Evolutionary conservation across 768 basidiomycete species (phyloP), one percentile per base, ranked within the genome.

Genomic region (Suillus weaverae): DNA sequence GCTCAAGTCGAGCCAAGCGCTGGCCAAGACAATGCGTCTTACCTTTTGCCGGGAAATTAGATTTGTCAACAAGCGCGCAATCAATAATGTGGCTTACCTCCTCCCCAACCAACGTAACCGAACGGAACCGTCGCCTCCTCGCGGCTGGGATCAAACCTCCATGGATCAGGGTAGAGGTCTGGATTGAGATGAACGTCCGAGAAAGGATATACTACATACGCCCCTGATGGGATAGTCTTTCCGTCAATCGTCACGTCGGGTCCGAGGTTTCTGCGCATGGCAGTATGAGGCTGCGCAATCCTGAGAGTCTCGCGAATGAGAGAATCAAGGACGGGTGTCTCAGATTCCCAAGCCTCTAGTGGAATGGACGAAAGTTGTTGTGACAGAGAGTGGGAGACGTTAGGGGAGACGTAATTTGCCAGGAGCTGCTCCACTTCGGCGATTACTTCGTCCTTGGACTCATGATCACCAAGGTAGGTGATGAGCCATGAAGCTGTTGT

Each of bases 401-500:
- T 68, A n/a, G 74, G 65, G 18, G 74, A 66, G 30, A 78, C 67
- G 70, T 85, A 79, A n/a, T 70, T 71, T 36, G 76, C 78, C 39
- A 91, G 74, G 36, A 92, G 80, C 13, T 75, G 76, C 70, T 86
- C 83, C 44, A 90, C 78, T 77, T 93, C 91, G 18, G 77, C 72
- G 33, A 76, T 79, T n/a, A 86, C 89, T 74, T 84, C 87, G 55
- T 77, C 74, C 53, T 85, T 81, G 89, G 90, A 92, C 68, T 87
- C 85, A 69, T 91, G 84, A 41, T 85, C 85, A 26, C 88, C 89
- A 46, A 93, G 83, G 75, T 85, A 93, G 38, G 87, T 89, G 64
- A 89, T 77, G 60, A 92, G 75, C 91, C 91, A 93, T 36, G 87
- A 90, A 44, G 90, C 90, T 81, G 90, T 89, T 11, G 89, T 89